phyloP scores from a whole-genome alignment of 768 basidiomycete genomes.

The Phanerochaete sordida region DNA sequence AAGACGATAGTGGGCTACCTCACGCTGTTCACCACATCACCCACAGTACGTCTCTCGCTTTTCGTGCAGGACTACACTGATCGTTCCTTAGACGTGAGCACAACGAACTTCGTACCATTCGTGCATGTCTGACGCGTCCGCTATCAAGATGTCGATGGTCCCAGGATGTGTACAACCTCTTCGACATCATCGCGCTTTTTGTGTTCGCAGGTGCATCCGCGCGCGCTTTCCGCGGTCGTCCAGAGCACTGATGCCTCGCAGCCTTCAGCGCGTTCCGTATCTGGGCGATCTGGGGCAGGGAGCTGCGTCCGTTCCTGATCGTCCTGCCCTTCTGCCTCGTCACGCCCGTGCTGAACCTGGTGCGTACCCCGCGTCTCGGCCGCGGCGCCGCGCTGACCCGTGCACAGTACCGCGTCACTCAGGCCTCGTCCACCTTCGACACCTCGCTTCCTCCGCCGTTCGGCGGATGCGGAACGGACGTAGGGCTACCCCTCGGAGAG shows the following conservation, averaged over 20 bases:
- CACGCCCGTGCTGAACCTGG: constrained; percentile 3
- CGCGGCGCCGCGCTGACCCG: not conserved
- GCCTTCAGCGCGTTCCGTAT: constrained; percentile 11
- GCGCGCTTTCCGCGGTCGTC: not conserved
- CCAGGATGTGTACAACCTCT: not conserved
- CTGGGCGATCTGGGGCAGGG: constrained; percentile 11
- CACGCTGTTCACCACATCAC: not conserved
- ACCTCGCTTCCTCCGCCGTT: not conserved
- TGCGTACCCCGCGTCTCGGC: not conserved
- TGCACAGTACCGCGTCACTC: constrained; percentile 2
- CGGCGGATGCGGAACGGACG: constrained; percentile 1
- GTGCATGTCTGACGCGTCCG: not conserved
- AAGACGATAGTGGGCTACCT: constrained; percentile 14
- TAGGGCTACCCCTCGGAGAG: not conserved
- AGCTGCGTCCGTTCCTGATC: constrained; percentile 4
- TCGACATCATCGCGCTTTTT: constrained; percentile 6
- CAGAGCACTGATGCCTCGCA: not conserved
- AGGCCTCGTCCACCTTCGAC: not conserved
- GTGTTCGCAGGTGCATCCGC: constrained; percentile 6
- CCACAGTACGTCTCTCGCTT: not conserved
- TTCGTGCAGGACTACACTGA: not conserved
- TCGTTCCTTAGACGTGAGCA: not conserved
- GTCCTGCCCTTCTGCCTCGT: constrained; percentile 6
- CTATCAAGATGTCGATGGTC: not conserved
- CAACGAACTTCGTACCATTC: not conserved